A percentile compares a stretch with the other conserved stretches of the same genome.
These are phyloP conservation scores for Globisporangium acanthophoron DNA, from an alignment of 352 stramenopile genomes.

Conservation along the genomic window DNA sequence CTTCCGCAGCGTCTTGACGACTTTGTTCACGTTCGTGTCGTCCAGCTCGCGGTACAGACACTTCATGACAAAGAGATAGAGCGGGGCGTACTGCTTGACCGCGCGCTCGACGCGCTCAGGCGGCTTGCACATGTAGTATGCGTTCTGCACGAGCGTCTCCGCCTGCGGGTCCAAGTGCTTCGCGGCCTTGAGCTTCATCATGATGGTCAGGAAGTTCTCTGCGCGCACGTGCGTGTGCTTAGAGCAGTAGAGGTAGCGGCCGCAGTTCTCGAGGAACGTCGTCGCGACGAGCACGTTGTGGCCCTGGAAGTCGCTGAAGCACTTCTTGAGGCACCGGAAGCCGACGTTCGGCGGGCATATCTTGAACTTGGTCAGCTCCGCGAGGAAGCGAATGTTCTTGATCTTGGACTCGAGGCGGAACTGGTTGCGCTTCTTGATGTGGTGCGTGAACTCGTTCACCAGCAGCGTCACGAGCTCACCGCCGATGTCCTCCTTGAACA, in stretches of 20 bases:
- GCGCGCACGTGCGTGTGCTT: constrained; percentile 91
- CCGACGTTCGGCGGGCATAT: constrained; percentile 93
- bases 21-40: constrained; percentile 80
- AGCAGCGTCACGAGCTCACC: constrained; percentile 88
- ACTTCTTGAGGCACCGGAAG: constrained; percentile 92
- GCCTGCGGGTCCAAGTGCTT: constrained; percentile 88
- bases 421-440: constrained; percentile 92
- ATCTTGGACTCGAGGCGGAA: constrained; percentile 93
- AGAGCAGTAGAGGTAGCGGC: constrained; percentile 94
- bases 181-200: constrained; percentile 95
- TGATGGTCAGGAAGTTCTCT: constrained; percentile 88
- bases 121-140: constrained; percentile 91
- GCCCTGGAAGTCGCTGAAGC: constrained; percentile 94
- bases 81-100: constrained; percentile 84
- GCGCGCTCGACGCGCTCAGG: constrained; percentile 74
- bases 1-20: constrained; percentile 92
- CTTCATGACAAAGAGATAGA: constrained; percentile 90
- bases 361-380: constrained; percentile 96
- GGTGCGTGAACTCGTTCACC: constrained; percentile 93
- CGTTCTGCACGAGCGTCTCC: constrained; percentile 89
- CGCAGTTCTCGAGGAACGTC: constrained; percentile 95
- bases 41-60: constrained; percentile 83
- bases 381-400: constrained; percentile 95
- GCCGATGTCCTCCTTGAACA: constrained; percentile 91
- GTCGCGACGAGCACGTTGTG: constrained; percentile 96